Conservation (phyloP, 441 rosid species). For the Erodium trifolium region DNA sequence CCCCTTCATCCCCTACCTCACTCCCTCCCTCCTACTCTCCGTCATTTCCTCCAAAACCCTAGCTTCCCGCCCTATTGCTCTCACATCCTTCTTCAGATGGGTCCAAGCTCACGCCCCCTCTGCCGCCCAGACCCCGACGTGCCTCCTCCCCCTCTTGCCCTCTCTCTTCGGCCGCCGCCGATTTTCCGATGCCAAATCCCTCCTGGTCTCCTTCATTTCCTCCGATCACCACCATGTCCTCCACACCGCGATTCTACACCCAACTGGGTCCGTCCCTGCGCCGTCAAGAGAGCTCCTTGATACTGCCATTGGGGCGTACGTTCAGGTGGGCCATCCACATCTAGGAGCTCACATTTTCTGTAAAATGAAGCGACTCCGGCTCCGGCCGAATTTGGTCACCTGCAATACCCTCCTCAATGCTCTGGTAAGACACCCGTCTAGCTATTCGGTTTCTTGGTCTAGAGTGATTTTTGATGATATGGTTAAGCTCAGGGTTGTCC, state of each 20-base stretch:
- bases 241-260: slow-evolving; percentile 40
- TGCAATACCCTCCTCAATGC: slow-evolving; percentile 60
- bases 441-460: slow-evolving; percentile 40
- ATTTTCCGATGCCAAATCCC: slow-evolving; percentile 58
- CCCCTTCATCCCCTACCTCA: slow-evolving; percentile 37
- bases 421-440: slow-evolving; percentile 57
- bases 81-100: slow-evolving; percentile 56
- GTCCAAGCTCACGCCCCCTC: slow-evolving; percentile 29
- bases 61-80: slow-evolving; percentile 33
- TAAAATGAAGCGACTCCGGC: slow-evolving; percentile 49
- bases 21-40: slow-evolving; percentile 42
- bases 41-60: slow-evolving; percentile 44
- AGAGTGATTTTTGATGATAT: slow-evolving; percentile 48
- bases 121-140: slow-evolving; percentile 31
- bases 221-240: slow-evolving; percentile 40
- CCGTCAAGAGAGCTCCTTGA: slow-evolving; percentile 51
- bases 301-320: slow-evolving; percentile 51
- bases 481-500: slow-evolving; percentile 38
- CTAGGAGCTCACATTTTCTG: slow-evolving; percentile 56
- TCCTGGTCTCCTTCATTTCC: slow-evolving; percentile 54
- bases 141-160: slow-evolving; percentile 54
- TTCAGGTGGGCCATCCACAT: slow-evolving; percentile 51
- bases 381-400: slow-evolving; percentile 57
- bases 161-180: slow-evolving; percentile 43
- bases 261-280: slow-evolving; percentile 19